These are phyloP conservation scores for Gamarada debralockiae DNA, from an alignment of 495 filamentous ascomycete genomes.

Conservation along the genomic window DNA sequence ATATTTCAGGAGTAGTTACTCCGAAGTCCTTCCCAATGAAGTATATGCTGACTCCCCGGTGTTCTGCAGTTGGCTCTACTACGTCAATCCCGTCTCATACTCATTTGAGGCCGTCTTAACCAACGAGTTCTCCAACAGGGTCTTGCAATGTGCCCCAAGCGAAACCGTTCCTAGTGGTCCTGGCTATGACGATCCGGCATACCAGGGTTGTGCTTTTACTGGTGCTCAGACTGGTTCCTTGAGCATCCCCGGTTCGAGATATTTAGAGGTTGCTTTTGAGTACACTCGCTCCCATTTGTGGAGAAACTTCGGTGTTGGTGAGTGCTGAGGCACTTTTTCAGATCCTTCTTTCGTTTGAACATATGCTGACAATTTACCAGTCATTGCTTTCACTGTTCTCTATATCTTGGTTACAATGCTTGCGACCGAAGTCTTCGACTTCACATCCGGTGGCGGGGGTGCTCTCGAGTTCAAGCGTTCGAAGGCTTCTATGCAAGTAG, in stretches of 20 bases:
- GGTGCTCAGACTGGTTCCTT: constrained; percentile 43
- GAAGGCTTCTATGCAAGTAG: constrained; percentile 50
- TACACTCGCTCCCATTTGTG: constrained; percentile 67
- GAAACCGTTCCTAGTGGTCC: constrained; percentile 46
- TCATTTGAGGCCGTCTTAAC: constrained; percentile 58
- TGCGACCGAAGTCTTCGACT: constrained; percentile 52
- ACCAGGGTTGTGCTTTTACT: constrained; percentile 60
- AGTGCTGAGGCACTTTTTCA: background rate
- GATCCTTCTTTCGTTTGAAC: constrained; percentile 2
- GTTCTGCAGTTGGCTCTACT: constrained; percentile 56
- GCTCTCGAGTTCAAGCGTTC: constrained; percentile 52
- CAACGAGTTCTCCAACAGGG: constrained; percentile 44
- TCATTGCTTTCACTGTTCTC: constrained; percentile 64
- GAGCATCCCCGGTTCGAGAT: constrained; percentile 53
- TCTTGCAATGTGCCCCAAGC: constrained; percentile 55
- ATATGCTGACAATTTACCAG: background rate
- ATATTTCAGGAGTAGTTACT: too few species aligned
- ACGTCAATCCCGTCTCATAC: constrained; percentile 51
- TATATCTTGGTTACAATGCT: constrained; percentile 66
- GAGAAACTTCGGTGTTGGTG: constrained; percentile 71
- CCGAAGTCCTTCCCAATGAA: too few species aligned
- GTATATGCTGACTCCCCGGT: too few species aligned
- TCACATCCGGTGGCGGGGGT: constrained; percentile 31
- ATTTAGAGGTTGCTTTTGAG: constrained; percentile 49
- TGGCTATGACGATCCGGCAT: constrained; percentile 37